These are phyloP conservation scores for Galerina marginata DNA, from an alignment of 768 basidiomycete species.

Conservation along the genomic window DNA sequence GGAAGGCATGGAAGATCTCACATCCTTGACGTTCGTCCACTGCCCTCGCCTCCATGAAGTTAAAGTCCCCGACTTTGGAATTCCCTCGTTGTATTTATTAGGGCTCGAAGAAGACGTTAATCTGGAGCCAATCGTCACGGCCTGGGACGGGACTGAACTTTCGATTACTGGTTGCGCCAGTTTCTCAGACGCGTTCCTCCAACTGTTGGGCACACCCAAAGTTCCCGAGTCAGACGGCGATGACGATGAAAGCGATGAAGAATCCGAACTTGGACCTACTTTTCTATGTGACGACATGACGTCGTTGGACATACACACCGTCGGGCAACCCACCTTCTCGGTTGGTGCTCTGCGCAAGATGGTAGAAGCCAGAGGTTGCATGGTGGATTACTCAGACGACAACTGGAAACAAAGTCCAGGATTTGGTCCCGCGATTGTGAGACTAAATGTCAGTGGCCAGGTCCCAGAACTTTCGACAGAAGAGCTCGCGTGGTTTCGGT, in stretches of 20 bases:
- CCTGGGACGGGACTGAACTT: neutral
- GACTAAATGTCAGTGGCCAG: neutral
- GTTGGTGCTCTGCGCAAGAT: neutral
- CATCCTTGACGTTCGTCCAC: neutral
- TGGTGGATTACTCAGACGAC: neutral
- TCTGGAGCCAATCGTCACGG: neutral
- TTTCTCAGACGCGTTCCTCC: neutral
- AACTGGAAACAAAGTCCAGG: neutral
- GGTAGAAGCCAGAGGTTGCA: neutral
- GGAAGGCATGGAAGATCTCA: neutral
- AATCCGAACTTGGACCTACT: neutral
- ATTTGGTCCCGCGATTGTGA: neutral
- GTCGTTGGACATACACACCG: neutral
- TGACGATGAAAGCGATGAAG: neutral
- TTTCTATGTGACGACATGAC: neutral
- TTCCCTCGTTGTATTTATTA: neutral
- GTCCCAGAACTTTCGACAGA: neutral
- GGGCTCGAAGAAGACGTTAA: neutral
- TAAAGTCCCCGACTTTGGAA: neutral
- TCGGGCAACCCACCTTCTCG: neutral
- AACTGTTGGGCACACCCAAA: neutral
- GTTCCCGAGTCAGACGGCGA: no score
- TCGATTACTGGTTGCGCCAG: neutral
- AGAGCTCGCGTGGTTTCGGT: neutral
- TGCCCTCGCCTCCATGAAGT: neutral